These are phyloP conservation scores for Piloderma croceum DNA, from an alignment of 768 basidiomycete genomes.

Conservation along the genomic window DNA sequence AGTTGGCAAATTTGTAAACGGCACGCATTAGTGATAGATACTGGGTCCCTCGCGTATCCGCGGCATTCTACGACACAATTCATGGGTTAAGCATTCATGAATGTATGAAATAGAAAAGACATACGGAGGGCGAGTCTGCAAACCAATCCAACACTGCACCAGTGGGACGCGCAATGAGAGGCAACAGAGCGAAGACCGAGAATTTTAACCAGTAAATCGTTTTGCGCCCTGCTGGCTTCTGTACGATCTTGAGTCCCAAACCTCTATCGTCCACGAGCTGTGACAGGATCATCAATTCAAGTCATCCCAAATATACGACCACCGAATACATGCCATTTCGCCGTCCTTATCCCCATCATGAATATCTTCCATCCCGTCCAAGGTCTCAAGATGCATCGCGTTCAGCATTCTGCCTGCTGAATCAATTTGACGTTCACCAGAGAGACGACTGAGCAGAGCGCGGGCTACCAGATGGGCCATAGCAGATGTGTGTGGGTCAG, in stretches of 20 bases:
- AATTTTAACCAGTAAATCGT: constrained; percentile 56
- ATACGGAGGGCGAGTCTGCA: constrained; percentile 28
- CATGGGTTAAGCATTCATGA: constrained; percentile 1
- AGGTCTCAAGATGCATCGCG: constrained; percentile 38
- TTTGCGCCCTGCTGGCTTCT: constrained; percentile 55
- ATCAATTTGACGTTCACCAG: constrained; percentile 54
- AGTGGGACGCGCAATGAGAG: constrained; percentile 43
- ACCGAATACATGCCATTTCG: constrained; percentile 27
- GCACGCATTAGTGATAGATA: constrained; percentile 59
- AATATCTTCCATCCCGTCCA: constrained; percentile 41
- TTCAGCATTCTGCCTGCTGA: constrained; percentile 45
- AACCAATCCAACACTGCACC: constrained; percentile 49
- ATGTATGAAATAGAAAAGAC: constrained; percentile 10
- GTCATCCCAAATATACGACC: constrained; percentile 26
- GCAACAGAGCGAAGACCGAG: constrained; percentile 46
- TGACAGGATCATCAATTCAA: constrained; percentile 20
- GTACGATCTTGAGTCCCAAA: constrained; percentile 44
- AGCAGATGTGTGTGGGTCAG: constrained; percentile 46
- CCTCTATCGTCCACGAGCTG: constrained; percentile 42
- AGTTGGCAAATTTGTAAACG: constrained; percentile 65
- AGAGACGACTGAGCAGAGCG: constrained; percentile 49
- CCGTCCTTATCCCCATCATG: constrained; percentile 13
- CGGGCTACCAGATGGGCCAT: constrained; percentile 60
- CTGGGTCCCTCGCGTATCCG: constrained; percentile 24
- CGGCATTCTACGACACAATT: constrained; percentile 4